These are phyloP conservation scores for Globisporangium splendens DNA, from an alignment of 352 stramenopile species.

Conservation along the genomic window DNA sequence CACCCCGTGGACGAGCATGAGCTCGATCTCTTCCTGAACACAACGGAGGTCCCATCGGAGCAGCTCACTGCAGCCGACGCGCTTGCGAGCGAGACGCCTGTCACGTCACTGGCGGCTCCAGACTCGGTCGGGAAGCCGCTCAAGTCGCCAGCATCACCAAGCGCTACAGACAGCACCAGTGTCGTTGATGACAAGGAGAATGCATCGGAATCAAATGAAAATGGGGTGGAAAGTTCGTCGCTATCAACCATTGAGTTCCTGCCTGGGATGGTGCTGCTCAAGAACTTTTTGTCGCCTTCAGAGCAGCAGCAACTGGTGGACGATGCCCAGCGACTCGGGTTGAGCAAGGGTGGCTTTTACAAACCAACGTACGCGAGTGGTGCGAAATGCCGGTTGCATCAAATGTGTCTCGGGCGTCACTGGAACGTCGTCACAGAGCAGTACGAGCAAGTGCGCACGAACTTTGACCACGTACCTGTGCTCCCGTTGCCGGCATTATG, in stretches of 20 bases:
- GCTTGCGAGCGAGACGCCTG: not conserved
- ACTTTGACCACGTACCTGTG: constrained; percentile 40
- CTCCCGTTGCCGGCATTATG: constrained; percentile 31
- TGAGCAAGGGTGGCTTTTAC: constrained; percentile 51
- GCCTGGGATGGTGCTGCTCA: constrained; percentile 64
- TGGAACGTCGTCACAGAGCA: constrained; percentile 73
- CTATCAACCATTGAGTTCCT: constrained; percentile 24
- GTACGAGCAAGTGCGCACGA: constrained; percentile 57
- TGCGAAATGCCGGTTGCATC: constrained; percentile 66
- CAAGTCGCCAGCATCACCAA: not conserved
- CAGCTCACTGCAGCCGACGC: constrained; percentile 6
- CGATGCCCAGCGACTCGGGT: constrained; percentile 40
- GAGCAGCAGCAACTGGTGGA: constrained; percentile 62
- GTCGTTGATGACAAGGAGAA: no score
- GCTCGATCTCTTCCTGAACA: constrained; percentile 53
- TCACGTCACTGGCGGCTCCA: constrained; percentile 6
- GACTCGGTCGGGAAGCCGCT: constrained; percentile 3
- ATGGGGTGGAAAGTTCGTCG: no score
- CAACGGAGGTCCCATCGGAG: not conserved
- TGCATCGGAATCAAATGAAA: no score
- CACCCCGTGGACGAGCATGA: constrained; percentile 59
- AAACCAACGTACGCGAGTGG: constrained; percentile 67
- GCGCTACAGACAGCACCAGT: not conserved
- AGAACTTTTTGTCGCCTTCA: constrained; percentile 38
- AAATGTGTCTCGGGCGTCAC: constrained; percentile 68